Evolutionary conservation across 169 alveolate genomes (phyloP), one percentile per base, ranked within the genome.

Genomic region (Theileria annulata): DNA sequence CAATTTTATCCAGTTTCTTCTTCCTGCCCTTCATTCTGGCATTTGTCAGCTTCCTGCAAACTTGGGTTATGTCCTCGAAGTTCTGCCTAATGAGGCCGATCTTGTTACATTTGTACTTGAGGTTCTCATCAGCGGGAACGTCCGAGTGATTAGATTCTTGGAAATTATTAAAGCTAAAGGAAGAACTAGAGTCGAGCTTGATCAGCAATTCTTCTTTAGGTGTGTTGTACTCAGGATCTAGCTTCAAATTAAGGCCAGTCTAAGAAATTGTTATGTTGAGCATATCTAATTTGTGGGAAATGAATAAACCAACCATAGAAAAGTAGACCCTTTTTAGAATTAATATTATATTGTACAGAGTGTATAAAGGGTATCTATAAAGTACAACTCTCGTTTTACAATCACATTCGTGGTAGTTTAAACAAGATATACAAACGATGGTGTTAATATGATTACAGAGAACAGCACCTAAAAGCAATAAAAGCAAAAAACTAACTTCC

Each of bases 331-430:
- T 71, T 37, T 75, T 75, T 27, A 56, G 64, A 15, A 75, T 75
- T 15, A 17, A 10, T n/a, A 75, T 12, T 47, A 82, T 66, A 13
- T 68, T 71, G 75, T 71, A n/a, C 28, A 84, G 49, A 3, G 79
- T 68, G 19, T n/a, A 37, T 9, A 84, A 77, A 0, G 90, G 86
- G 49, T 48, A 84, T n/a, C 90, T 75, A 23, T 84, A 84, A 0
- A 84, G 74, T 17, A 84, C 75, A 8, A 78, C 73, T 67, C 83
- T 49, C 5, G 76, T 71, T 17, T 30, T 48, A 35, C 90, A 84
- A 15, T 79, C 54, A 64, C 90, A 84, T 23, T 75, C 80, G 74
- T 76, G 83, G 74, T 70, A 77, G 30, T 62, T 9, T 47, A n/a
- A 47, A 35, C 90, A 84, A 19, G 81, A 2, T 0, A 77, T 49